Evolutionary conservation across 2,329 filamentous ascomycete species (phyloP), one percentile per base, ranked within the genome.

Genomic region (Aureobasidium sp.): DNA sequence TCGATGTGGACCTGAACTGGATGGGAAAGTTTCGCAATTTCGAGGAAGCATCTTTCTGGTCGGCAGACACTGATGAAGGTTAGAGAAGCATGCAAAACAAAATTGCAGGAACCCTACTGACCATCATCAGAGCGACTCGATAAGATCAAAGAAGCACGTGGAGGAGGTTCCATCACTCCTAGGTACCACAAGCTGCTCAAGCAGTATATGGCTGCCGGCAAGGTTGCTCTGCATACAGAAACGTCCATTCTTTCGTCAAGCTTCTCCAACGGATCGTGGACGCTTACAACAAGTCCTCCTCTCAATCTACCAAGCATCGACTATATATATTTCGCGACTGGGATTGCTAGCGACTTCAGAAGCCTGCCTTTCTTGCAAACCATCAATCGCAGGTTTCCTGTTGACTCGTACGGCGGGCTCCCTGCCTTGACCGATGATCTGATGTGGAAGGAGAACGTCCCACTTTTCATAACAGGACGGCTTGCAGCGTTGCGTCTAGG

Each of bases 11-110:
- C 62, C 79, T 93, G 1, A 81, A 83, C 52, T 94, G 90, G 90
- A 88, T 93, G 73, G 88, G 87, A 10, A 93, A 93, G 71, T 93
- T 89, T 72, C 85, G 87, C 62, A 93, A 93, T 70, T 82, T 85
- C 60, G 85, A 89, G 67, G 88, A 92, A 70, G 86, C 89, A 0
- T 80, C 81, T 0, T 94, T 92, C 72, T 92, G 88, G 87, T 84
- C 83, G 7, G 87, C 88, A 3, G 88, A 91, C 67, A 84, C 82
- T 6, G 86, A 90, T 64, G 81, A 85, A 68, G 77, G 79, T 77
- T 67, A 63, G 68, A 62, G 15, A 6, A 23, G 12, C 17, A 36
- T 39, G 6, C 37, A 7, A 12, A n/a, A 9, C 3, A 10, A 3
- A 10, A 29, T 37, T 26, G 26, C 3, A 7, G 23, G 58, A 46